Conservation (phyloP, 345 rosid species). For the Clausena lansium region DNA sequence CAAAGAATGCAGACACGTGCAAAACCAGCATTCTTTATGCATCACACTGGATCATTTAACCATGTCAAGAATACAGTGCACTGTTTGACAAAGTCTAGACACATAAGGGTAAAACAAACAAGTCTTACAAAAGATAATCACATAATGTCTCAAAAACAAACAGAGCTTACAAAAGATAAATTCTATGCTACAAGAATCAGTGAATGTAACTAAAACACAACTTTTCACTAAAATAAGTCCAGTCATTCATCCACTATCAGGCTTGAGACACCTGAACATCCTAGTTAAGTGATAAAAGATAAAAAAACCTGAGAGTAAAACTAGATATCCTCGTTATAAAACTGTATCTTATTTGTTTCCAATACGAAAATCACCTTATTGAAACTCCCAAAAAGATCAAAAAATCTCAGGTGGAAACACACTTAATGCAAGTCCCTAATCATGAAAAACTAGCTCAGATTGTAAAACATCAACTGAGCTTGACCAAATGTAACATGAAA, state of each 20-base stretch:
- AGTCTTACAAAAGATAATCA: neutral
- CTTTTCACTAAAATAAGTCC: neutral
- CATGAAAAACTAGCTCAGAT: neutral
- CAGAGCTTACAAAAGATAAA: neutral
- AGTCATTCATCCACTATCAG: neutral
- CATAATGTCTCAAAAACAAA: no score
- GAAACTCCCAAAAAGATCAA: neutral
- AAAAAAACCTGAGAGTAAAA: neutral
- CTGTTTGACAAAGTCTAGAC: neutral
- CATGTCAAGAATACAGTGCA: neutral
- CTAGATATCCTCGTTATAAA: neutral
- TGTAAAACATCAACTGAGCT: neutral
- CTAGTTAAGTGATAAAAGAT: neutral
- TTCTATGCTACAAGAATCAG: neutral
- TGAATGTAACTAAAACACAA: neutral
- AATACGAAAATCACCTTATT: neutral
- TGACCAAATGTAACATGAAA: neutral
- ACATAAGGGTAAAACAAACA: neutral
- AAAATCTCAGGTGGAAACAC: neutral
- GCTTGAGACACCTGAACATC: neutral
- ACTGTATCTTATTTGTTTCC: neutral
- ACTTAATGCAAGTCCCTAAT: neutral
- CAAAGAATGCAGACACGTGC: neutral
- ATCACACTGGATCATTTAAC: neutral
- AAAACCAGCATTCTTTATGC: neutral